A percentile compares a stretch with the other conserved stretches of the same genome.
These are phyloP conservation scores for Cryptococcus sp. DNA, from an alignment of 1,284 basidiomycete genomes.

Conservation along the genomic window DNA sequence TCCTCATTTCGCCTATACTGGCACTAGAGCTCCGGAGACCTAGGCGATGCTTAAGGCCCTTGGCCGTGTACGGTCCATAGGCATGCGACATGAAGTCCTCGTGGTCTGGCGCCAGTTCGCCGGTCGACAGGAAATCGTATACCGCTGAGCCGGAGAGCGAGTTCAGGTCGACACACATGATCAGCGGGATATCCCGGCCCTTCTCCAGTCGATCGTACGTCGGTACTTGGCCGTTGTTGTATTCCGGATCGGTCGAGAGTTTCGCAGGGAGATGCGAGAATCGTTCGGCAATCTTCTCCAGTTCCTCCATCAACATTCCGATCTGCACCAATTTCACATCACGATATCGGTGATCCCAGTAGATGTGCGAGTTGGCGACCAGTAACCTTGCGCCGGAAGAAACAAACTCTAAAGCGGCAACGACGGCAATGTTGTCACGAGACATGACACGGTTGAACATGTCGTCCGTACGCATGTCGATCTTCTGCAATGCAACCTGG, in stretches of 20 bases:
- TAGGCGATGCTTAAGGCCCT: constrained; percentile 79
- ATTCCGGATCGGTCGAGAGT: constrained; percentile 42
- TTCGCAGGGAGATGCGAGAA: constrained; percentile 58
- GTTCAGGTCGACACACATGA: constrained; percentile 96
- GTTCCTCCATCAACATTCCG: constrained; percentile 87
- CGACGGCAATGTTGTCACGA: constrained; percentile 91
- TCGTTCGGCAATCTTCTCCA: constrained; percentile 82
- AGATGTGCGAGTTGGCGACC: constrained; percentile 87
- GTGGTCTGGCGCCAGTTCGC: constrained; percentile 72
- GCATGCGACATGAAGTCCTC: constrained; percentile 89
- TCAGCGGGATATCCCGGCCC: constrained; percentile 76
- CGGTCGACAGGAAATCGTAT: constrained; percentile 84
- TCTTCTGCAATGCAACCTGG: constrained; percentile 86
- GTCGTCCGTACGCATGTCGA: constrained; percentile 97
- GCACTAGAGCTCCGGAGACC: constrained; percentile 83
- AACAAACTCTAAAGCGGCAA: constrained; percentile 84
- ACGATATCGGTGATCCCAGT: constrained; percentile 89
- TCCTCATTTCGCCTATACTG: constrained; percentile 65
- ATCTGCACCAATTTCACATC: constrained; percentile 98
- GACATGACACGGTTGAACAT: constrained; percentile 99
- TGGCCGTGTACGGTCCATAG: constrained; percentile 91
- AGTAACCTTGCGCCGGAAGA: constrained; percentile 84
- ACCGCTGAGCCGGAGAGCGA: constrained; percentile 84
- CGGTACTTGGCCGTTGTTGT: constrained; percentile 43
- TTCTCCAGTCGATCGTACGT: constrained; percentile 42